A percentile compares a stretch with the other conserved stretches of the same genome.
These are phyloP conservation scores for Trypanosoma vivax DNA, from an alignment of 208 protist species.

Conservation along the genomic window DNA sequence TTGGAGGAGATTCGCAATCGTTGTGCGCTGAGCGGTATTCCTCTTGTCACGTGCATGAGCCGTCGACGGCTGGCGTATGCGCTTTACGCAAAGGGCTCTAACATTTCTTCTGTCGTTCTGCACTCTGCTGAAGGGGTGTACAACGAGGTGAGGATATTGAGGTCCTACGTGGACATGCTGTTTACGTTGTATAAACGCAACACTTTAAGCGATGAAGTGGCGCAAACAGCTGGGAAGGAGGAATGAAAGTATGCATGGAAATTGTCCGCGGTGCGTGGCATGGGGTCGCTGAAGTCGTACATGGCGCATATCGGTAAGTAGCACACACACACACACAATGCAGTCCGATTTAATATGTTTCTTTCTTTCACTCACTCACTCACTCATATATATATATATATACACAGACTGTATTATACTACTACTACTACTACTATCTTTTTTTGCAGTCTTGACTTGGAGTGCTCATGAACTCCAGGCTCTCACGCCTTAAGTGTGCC, in stretches of 20 bases:
- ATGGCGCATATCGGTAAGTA: no score
- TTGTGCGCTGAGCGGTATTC: slow-evolving; percentile 7
- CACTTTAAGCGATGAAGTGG: background rate
- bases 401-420: background rate
- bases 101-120: slow-evolving; percentile 40
- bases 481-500: slow-evolving; percentile 5
- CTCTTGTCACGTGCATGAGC: slow-evolving; percentile 49
- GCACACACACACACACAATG: no score
- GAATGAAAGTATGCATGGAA: background rate
- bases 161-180: slow-evolving; percentile 9
- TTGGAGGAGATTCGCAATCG: slow-evolving; percentile 15
- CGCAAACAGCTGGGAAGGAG: background rate
- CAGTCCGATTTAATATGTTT: no score
- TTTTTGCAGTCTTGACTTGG: background rate
- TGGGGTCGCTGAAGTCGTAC: no score
- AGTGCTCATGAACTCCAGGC: background rate
- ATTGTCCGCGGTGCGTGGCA: background rate
- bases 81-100: slow-evolving; percentile 51
- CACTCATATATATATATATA: no score
- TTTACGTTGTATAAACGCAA: background rate
- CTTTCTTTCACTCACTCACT: no score
- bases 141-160: slow-evolving; percentile 21
- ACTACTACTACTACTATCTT: background rate
- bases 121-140: slow-evolving; percentile 38
- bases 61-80: slow-evolving; percentile 61